Conservation (phyloP, 148 eudicot species). For the Camellia lanceoleosa region DNA sequence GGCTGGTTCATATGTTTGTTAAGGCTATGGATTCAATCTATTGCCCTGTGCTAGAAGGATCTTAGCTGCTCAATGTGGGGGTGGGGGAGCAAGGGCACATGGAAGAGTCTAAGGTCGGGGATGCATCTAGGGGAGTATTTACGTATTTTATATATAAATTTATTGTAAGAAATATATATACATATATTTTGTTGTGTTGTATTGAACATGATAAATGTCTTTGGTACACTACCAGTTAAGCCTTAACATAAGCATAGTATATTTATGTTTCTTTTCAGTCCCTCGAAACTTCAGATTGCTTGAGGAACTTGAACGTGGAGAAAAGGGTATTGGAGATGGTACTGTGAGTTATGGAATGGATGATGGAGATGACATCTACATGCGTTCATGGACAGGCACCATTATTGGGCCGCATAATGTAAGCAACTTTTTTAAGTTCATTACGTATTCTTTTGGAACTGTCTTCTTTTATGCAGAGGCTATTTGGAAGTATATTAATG, state of each 20-base stretch:
- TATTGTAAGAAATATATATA: too few relatives aligned
- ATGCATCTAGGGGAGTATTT: too few relatives aligned
- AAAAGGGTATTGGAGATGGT: slow-evolving; percentile 74
- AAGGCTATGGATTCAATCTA: too few relatives aligned
- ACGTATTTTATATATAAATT: too few relatives aligned
- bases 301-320: slow-evolving; percentile 77
- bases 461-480: neutral
- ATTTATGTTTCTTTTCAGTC: slow-evolving; percentile 33
- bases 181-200: too few relatives aligned
- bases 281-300: slow-evolving; percentile 66
- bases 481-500: neutral
- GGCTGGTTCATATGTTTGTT: too few relatives aligned
- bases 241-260: neutral
- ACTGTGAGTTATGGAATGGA: slow-evolving; percentile 79
- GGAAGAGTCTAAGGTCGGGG: too few relatives aligned
- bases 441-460: neutral
- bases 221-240: too few relatives aligned
- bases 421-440: slow-evolving; percentile 4
- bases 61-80: too few relatives aligned
- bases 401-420: slow-evolving; percentile 68
- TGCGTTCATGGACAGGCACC: slow-evolving; percentile 77
- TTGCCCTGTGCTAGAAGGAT: too few relatives aligned
- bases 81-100: too few relatives aligned
- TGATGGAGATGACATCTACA: slow-evolving; percentile 63
- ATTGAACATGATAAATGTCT: too few relatives aligned